These are phyloP conservation scores for Jatropha podagrica DNA, from an alignment of 441 rosid species.

Conservation along the genomic window DNA sequence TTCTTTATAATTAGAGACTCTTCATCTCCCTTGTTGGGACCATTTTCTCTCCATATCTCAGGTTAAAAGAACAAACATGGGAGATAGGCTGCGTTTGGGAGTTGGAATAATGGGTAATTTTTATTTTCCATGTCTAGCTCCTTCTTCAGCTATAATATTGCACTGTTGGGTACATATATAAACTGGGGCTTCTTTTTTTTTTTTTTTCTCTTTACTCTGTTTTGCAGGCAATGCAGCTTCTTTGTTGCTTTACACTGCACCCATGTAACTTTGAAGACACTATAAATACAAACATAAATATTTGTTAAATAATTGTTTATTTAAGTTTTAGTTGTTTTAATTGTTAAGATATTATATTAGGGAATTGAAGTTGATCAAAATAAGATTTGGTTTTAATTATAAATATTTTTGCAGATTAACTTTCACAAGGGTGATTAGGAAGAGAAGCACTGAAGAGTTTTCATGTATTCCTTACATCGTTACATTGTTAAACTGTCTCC, in stretches of 20 bases:
- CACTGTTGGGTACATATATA: neutral
- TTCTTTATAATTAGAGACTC: slow-evolving; percentile 17
- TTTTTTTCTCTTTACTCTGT: neutral
- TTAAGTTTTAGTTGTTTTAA: too few relatives aligned
- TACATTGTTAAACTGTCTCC: slow-evolving; percentile 62
- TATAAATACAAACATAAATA: neutral
- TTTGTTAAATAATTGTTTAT: too few relatives aligned
- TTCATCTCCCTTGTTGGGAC: slow-evolving; percentile 20
- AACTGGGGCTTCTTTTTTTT: neutral
- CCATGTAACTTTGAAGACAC: slow-evolving; percentile 47
- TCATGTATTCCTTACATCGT: slow-evolving; percentile 74
- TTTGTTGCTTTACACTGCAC: slow-evolving; percentile 64
- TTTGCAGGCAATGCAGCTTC: slow-evolving; percentile 82
- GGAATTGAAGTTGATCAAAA: too few relatives aligned
- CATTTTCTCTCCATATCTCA: slow-evolving; percentile 8
- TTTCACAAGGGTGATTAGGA: slow-evolving; percentile 60
- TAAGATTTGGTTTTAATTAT: too few relatives aligned
- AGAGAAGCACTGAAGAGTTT: slow-evolving; percentile 69
- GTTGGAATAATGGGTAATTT: slow-evolving; percentile 59
- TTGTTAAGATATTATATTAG: too few relatives aligned
- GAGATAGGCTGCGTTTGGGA: slow-evolving; percentile 54
- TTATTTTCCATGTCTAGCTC: neutral
- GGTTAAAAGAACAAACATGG: slow-evolving; percentile 38
- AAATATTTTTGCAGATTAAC: slow-evolving; percentile 52
- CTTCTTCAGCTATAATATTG: neutral